phyloP scores from a whole-genome alignment of 2,329 filamentous ascomycete species.

The Xylariaceae sp. region DNA sequence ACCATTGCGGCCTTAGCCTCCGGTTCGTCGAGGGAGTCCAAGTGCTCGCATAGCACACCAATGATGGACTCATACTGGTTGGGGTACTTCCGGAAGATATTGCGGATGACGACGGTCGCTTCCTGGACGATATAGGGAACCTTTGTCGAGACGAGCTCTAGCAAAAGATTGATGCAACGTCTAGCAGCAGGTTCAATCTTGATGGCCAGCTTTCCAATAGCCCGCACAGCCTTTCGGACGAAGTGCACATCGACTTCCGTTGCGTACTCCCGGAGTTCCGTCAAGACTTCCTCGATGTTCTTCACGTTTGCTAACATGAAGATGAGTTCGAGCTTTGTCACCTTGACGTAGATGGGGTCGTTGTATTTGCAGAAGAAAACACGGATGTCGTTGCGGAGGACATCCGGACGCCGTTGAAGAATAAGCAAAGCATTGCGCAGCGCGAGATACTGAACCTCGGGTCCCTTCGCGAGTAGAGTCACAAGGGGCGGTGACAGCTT shows the following conservation, averaged over 20 bases:
- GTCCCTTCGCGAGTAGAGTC: constrained; percentile 89
- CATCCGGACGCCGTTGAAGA: constrained; percentile 84
- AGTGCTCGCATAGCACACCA: constrained; percentile 86
- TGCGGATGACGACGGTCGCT: constrained; percentile 95
- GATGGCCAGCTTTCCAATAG: constrained; percentile 96
- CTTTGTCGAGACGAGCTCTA: constrained; percentile 95
- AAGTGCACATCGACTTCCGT: constrained; percentile 99
- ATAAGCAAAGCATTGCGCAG: constrained; percentile 91
- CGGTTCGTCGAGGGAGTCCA: constrained; percentile 93
- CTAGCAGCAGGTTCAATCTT: constrained; percentile 94
- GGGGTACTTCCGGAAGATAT: constrained; percentile 98
- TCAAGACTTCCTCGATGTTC: constrained; percentile 92
- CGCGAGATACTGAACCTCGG: constrained; percentile 96
- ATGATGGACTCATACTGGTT: constrained; percentile 99
- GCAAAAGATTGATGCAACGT: constrained; percentile 84
- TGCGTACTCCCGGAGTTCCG: constrained; percentile 91
- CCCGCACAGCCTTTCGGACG: constrained; percentile 92
- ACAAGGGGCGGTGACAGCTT: constrained; percentile 94
- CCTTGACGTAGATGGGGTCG: constrained; percentile 98
- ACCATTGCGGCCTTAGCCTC: constrained; percentile 98
- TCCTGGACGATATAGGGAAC: constrained; percentile 98
- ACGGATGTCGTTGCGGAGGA: constrained; percentile 90
- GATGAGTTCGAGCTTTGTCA: constrained; percentile 96
- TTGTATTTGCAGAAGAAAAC: constrained; percentile 99
- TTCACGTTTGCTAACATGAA: constrained; percentile 97